These are phyloP conservation scores for Dictyostelium firmibasis DNA, from an alignment of 78 protist species.

Conservation along the genomic window DNA sequence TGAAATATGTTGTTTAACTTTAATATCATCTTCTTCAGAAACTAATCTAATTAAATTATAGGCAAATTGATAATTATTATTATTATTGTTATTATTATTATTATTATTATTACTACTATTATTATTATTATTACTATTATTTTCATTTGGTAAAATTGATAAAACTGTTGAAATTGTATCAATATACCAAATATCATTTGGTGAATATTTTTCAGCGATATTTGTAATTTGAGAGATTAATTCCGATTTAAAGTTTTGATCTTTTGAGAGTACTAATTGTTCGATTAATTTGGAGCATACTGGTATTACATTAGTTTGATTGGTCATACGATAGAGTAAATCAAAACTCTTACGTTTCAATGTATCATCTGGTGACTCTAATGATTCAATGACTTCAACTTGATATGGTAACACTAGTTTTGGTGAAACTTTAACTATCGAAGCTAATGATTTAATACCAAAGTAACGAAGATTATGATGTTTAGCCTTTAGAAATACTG, in stretches of 20 bases:
- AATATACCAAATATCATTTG: slow-evolving; percentile 72
- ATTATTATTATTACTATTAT: background rate
- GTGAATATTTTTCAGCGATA: slow-evolving; percentile 88
- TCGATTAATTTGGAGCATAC: slow-evolving; percentile 81
- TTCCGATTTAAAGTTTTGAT: slow-evolving; percentile 72
- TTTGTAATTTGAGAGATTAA: slow-evolving; percentile 77
- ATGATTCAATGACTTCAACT: slow-evolving; percentile 92
- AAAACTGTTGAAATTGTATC: slow-evolving; percentile 34
- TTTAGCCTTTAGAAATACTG: slow-evolving; percentile 82
- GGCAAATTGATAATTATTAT: background rate
- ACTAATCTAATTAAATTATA: slow-evolving; percentile 44
- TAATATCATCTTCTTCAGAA: slow-evolving; percentile 37
- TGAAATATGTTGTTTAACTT: background rate
- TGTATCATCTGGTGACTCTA: slow-evolving; percentile 93
- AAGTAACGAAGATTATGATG: slow-evolving; percentile 92
- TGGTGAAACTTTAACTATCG: slow-evolving; percentile 84
- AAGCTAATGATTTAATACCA: slow-evolving; percentile 88
- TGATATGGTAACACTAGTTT: slow-evolving; percentile 89
- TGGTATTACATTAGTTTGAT: slow-evolving; percentile 86
- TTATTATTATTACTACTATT: background rate
- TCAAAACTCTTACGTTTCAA: slow-evolving; percentile 88
- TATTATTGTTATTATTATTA: background rate
- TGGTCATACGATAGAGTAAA: slow-evolving; percentile 93
- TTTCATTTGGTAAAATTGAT: background rate
- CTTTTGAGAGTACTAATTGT: slow-evolving; percentile 71